phyloP scores from a whole-genome alignment of 163 green algal species.

The Scenedesmus sp. region DNA sequence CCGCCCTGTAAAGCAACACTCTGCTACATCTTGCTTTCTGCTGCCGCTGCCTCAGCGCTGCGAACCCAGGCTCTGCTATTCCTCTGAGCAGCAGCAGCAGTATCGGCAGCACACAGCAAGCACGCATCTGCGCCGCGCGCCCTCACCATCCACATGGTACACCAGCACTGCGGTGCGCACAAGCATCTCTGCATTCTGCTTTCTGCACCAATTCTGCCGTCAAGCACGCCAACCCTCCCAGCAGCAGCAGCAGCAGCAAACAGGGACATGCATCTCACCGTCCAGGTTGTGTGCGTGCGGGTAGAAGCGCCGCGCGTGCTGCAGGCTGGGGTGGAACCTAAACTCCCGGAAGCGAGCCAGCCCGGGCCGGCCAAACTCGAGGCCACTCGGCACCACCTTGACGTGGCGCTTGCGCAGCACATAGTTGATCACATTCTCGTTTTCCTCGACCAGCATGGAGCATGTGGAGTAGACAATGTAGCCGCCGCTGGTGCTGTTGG shows the following conservation, averaged over 20 bases:
- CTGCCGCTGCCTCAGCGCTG: too few relatives aligned
- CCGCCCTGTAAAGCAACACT: too few relatives aligned
- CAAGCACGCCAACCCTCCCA: not conserved
- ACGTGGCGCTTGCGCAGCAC: conserved; percentile 92
- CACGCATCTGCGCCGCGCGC: too few relatives aligned
- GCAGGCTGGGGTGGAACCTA: conserved; percentile 95
- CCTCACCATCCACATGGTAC: too few relatives aligned
- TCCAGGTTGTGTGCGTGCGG: conserved; percentile 99
- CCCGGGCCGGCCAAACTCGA: conserved; percentile 95
- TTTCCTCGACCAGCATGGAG: conserved; percentile 98
- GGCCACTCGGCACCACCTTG: conserved; percentile 94
- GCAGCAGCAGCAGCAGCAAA: conserved; percentile 5
- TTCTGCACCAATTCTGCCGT: too few relatives aligned
- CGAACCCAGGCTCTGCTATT: too few relatives aligned
- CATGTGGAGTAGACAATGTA: conserved; percentile 97
- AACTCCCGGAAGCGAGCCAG: conserved; percentile 90
- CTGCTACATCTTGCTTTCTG: too few relatives aligned
- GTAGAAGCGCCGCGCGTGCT: conserved; percentile 94
- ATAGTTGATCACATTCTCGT: conserved; percentile 97
- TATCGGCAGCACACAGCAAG: too few relatives aligned
- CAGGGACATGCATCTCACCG: conserved; percentile 67
- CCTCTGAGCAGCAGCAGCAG: too few relatives aligned
- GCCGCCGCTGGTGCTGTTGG: conserved; percentile 64
- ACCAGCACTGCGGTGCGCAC: too few relatives aligned
- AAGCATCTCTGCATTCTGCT: too few relatives aligned